These are phyloP conservation scores for Zymoseptoria crescenta DNA, from an alignment of 2,329 filamentous ascomycete genomes.

Conservation along the genomic window DNA sequence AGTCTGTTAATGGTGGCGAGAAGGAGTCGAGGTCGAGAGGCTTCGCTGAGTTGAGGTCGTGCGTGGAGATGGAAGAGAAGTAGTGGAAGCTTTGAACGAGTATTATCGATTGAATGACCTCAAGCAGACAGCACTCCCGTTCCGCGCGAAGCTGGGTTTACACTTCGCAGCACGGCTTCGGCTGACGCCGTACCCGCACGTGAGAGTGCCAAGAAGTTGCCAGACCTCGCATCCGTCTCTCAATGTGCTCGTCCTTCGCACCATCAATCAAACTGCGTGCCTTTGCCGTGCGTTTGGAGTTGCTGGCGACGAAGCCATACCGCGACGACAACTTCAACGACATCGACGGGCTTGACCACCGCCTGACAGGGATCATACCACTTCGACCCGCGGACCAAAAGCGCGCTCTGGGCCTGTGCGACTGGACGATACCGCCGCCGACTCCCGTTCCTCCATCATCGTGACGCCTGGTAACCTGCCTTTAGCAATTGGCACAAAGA, in stretches of 20 bases:
- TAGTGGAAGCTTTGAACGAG: neutral
- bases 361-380: neutral
- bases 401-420: neutral
- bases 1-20: neutral
- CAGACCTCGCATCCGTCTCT: neutral
- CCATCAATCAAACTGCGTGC: neutral
- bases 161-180: neutral
- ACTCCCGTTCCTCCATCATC: neutral
- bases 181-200: neutral
- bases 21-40: neutral
- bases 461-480: neutral
- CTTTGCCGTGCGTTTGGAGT: neutral
- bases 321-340: neutral
- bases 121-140: neutral
- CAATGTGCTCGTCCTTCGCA: neutral
- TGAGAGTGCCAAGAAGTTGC: neutral
- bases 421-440: neutral
- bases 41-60: neutral
- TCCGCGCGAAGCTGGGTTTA: neutral
- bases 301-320: neutral
- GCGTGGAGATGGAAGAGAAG: constrained; percentile 2
- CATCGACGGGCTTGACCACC: neutral
- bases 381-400: neutral
- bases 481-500: neutral
- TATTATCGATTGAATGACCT: neutral